Evolutionary conservation across 176 grass and related monocot species (phyloP), one percentile per base, ranked within the genome.

Genomic region (Microstegium vimineum): DNA sequence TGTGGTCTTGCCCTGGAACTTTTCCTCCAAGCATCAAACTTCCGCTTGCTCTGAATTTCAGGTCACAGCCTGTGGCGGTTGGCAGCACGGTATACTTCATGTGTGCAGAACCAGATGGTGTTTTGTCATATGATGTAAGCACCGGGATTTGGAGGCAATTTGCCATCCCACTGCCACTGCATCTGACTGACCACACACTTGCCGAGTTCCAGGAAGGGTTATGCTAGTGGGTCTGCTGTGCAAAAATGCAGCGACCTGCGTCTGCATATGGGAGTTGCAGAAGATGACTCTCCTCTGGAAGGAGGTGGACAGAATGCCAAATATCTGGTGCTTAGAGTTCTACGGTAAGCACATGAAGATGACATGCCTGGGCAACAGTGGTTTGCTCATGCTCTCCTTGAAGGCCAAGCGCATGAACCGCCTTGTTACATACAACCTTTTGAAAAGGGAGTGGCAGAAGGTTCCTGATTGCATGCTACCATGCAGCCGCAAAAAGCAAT

Each of bases 241-340:
- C 65, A 99, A 99, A 62, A 99, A 99, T 85, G 93, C 91, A 71
- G 97, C 93, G 4, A 89, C 93, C 70, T 99, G 97, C 23, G 83
- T 99, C 80, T 94, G 91, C 83, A 83, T 99, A 84, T 99, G 97
- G 97, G 97, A 99, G 90, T 85, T 99, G 79, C 93, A 99, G 89
- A 95, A 86, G 81, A 99, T 99, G 97, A 99, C 97, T 75, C 91
- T 99, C 87, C 89, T 99, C 76, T 99, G 97, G 97, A 99, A 94
- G 89, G 97, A 99, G 97, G 97, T 99, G 97, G 97, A 99, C 97
- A 99, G 97, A 95, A 99, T 99, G 97, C 97, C 97, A 99, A 99
- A 91, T 86, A 84, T 95, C 89, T 91, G 91, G 87, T 99, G 97
- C 93, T 91, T 99, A 86, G 93, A 99, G 82, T 93, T 99, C 66